Percentiles rank a stretch among this genome's conserved stretches.
Conservation (phyloP, 768 basidiomycete species). For the Hemileccinum impolitum region DNA sequence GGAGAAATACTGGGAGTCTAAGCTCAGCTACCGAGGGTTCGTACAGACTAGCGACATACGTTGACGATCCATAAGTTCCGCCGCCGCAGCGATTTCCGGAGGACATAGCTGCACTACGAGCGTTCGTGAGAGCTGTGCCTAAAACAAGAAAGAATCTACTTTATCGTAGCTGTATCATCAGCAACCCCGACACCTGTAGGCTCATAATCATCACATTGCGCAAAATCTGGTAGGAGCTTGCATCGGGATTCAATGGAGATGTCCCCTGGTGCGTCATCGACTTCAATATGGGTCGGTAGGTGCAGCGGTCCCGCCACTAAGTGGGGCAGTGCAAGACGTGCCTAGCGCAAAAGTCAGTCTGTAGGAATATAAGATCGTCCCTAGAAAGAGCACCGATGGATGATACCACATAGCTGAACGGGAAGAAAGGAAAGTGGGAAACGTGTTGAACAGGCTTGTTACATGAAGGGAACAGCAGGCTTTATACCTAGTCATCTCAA, state of each 20-base stretch:
- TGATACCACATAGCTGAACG: too few relatives aligned
- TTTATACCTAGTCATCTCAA: too few relatives aligned
- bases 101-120: slow-evolving; percentile 56
- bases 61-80: slow-evolving; percentile 46
- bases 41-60: slow-evolving; percentile 26
- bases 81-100: slow-evolving; percentile 59
- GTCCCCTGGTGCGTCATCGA: slow-evolving; percentile 68
- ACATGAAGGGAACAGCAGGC: too few relatives aligned
- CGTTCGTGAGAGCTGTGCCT: background rate
- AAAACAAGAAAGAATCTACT: slow-evolving; percentile 34
- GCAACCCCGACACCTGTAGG: slow-evolving; percentile 60
- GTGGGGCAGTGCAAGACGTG: slow-evolving; percentile 42
- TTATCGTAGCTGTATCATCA: slow-evolving; percentile 76
- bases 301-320: slow-evolving; percentile 47
- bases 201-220: slow-evolving; percentile 67
- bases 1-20: slow-evolving; percentile 39
- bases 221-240: slow-evolving; percentile 59
- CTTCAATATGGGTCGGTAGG: slow-evolving; percentile 54
- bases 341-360: slow-evolving; percentile 34
- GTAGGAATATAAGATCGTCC: background rate
- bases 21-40: background rate
- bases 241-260: slow-evolving; percentile 58
- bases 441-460: too few relatives aligned
- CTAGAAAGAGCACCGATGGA: slow-evolving; percentile 4
- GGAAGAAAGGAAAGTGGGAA: too few relatives aligned